These are phyloP conservation scores for Stenogyne calaminthoides DNA, from an alignment of 305 asterid species.

Conservation along the genomic window DNA sequence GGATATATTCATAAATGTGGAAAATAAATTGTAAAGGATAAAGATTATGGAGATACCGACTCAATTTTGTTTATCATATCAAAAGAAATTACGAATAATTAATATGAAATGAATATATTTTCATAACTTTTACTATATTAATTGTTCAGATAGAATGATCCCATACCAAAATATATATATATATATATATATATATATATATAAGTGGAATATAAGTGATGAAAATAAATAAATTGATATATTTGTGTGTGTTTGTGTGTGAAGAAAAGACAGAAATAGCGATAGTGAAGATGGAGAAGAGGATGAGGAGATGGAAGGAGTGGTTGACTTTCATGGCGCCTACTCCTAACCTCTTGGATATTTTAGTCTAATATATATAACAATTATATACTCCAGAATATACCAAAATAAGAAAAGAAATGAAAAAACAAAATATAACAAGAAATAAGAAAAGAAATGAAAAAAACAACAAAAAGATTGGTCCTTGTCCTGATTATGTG, in stretches of 20 bases:
- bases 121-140: neutral
- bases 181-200: too few species aligned
- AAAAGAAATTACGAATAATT: neutral
- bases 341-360: neutral
- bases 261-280: conserved; percentile 35
- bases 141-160: too few species aligned
- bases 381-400: too few species aligned
- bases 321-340: conserved; percentile 38
- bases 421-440: neutral
- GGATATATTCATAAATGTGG: neutral
- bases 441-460: too few species aligned
- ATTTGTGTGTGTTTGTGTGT: neutral
- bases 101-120: neutral
- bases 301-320: conserved; percentile 40
- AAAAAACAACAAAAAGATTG: too few species aligned
- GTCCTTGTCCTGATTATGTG: too few species aligned
- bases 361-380: neutral
- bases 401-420: too few species aligned
- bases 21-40: neutral
- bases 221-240: too few species aligned
- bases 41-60: neutral
- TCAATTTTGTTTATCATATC: neutral
- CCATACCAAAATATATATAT: too few species aligned
- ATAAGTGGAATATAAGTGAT: too few species aligned
- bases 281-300: conserved; percentile 42